Conservation (phyloP, 495 filamentous ascomycete genomes). For the Bacidia rubella region DNA sequence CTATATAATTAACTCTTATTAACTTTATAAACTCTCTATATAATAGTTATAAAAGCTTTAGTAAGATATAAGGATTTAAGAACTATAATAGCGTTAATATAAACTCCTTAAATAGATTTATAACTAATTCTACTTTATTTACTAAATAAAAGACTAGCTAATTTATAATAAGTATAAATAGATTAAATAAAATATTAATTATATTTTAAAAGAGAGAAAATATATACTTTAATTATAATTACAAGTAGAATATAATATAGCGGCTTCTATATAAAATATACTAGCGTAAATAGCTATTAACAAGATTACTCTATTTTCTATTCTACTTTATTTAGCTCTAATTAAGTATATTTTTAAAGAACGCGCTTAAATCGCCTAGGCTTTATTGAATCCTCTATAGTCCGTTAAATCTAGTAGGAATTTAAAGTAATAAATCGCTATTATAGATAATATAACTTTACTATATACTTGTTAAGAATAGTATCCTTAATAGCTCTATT, state of each 20-base stretch:
- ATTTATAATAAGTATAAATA: constrained; percentile 11
- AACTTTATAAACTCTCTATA: not conserved
- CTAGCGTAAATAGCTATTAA: not conserved
- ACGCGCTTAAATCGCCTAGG: not conserved
- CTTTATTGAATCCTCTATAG: not conserved
- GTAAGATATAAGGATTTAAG: constrained; percentile 5
- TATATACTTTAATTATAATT: not conserved
- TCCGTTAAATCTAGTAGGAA: not conserved
- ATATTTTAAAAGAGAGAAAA: not conserved
- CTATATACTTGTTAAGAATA: not conserved
- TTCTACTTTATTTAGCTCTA: not conserved
- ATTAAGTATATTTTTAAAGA: not conserved
- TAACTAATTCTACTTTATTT: constrained; percentile 6
- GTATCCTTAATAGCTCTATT: not conserved
- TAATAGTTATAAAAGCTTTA: constrained; percentile 4
- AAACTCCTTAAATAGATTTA: constrained; percentile 4
- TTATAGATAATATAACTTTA: not conserved
- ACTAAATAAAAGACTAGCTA: constrained; percentile 3
- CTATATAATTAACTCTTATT: constrained; percentile 1
- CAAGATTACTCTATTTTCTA: not conserved
- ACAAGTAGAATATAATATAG: not conserved
- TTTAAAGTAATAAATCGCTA: not conserved
- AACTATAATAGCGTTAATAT: constrained; percentile 3
- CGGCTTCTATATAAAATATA: constrained; percentile 1
- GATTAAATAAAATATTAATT: not conserved